Percentiles rank a stretch among this genome's conserved stretches.
Conservation (phyloP, 148 eudicot genomes). For the Euryodendron excelsum region DNA sequence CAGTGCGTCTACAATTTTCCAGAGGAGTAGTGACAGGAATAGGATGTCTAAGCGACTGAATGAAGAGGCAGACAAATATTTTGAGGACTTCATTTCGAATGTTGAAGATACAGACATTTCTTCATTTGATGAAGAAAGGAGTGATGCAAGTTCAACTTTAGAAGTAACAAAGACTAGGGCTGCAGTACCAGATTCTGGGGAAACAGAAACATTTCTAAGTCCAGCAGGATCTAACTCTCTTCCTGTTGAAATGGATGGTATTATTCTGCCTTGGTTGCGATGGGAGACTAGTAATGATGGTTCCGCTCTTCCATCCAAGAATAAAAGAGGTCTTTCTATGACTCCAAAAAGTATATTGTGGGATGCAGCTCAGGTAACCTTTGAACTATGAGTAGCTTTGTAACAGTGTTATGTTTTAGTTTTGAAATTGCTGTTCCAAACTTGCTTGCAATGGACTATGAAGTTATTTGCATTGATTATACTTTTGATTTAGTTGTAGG, state of each 20-base stretch:
- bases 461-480: neutral
- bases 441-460: constrained; percentile 2
- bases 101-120: constrained; percentile 92
- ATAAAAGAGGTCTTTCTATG: constrained; percentile 38
- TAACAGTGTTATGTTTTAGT: neutral
- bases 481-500: neutral
- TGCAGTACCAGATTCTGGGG: constrained; percentile 25
- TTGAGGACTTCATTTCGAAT: constrained; percentile 86
- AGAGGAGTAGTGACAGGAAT: constrained; percentile 73
- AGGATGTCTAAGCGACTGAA: constrained; percentile 46
- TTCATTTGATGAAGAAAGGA: constrained; percentile 91
- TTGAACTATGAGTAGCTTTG: neutral
- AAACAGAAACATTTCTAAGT: constrained; percentile 43
- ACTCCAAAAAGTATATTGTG: constrained; percentile 54
- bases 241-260: constrained; percentile 75
- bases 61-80: constrained; percentile 84
- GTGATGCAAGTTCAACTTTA: constrained; percentile 79
- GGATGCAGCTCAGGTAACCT: constrained; percentile 65
- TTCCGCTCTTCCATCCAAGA: constrained; percentile 34
- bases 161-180: constrained; percentile 42
- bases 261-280: constrained; percentile 87
- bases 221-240: constrained; percentile 40
- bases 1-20: constrained; percentile 24
- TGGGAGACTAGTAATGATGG: constrained; percentile 82
- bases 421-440: neutral